These are phyloP conservation scores for Psilocybe cubensis DNA, from an alignment of 768 basidiomycete species.

Conservation along the genomic window DNA sequence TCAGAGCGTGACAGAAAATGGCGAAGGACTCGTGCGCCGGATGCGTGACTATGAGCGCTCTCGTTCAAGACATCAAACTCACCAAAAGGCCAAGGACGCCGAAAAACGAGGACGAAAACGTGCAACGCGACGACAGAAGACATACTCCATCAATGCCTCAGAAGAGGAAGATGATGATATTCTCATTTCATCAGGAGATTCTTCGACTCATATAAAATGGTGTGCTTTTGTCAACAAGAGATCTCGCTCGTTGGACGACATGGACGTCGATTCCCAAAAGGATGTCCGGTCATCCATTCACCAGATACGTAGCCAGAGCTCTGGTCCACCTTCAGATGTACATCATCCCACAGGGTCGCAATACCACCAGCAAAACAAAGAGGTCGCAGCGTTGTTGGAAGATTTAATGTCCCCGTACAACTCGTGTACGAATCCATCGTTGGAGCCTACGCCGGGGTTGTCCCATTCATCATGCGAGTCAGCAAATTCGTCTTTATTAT, in stretches of 20 bases:
- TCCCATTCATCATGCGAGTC: constrained; percentile 16
- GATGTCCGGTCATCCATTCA: constrained; percentile 3
- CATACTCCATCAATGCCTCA: constrained; percentile 20
- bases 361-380: background rate
- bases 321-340: constrained; percentile 9
- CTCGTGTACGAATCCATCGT: background rate
- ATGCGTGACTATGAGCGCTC: constrained; percentile 75
- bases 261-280: constrained; percentile 17
- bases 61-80: constrained; percentile 43
- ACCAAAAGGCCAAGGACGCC: constrained; percentile 40
- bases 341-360: background rate
- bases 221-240: constrained; percentile 34
- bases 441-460: constrained; percentile 8
- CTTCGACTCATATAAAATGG: constrained; percentile 19
- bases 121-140: constrained; percentile 21
- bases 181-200: constrained; percentile 54
- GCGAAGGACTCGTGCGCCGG: constrained; percentile 68
- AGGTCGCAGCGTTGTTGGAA: background rate
- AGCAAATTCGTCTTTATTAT: constrained; percentile 19
- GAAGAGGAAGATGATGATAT: constrained; percentile 56
- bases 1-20: constrained; percentile 62
- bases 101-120: constrained; percentile 48
- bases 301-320: constrained; percentile 1
- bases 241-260: constrained; percentile 44
- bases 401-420: background rate